Base-by-base conservation (phyloP, 768 basidiomycete genomes). In the Amanita thiersii region DNA sequence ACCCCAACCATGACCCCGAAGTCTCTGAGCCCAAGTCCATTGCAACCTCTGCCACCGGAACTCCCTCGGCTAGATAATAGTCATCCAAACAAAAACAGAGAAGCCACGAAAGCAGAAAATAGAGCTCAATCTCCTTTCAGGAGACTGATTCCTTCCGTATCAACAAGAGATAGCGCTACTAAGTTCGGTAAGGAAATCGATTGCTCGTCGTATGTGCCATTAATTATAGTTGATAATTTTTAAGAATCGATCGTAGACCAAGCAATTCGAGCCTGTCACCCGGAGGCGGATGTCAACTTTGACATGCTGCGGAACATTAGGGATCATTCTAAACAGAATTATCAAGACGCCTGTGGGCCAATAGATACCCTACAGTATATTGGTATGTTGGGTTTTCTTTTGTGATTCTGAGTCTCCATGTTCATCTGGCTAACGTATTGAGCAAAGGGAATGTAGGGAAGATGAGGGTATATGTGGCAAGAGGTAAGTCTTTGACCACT, bases 311-410 rank as follows among this genome's bases (percentile, higher is more conserved):
- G 75, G 45, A 64, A 69, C 36, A 74, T 92, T 23, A 81, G 75
- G 49, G 86, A 88, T 53, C 77, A 78, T 5, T 53, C 84, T n/a
- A 68, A 86, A 47, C 84, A 87, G 47, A 81, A 84, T 2, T 91
- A 90, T 52, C 90, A 88, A 48, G 88, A 91, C 57, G 60, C 80
- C 9, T 81, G 79, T 37, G 86, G 82, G 1, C 65, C 71, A 32
- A 66, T 66, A 12, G 75, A 73, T 5, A 73, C 86, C 53, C 59
- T 90, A 40, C 69, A 64, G 23, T 57, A 72, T 30, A 65, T 80
- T n/a, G 86, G 85, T 78, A 47, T 34, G 72, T 51, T 30, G 30
- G 17, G 21, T 15, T 23, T 19, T 12, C 30, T 35, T 15, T 10
- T 17, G 19, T 20, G 24, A 30, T 5, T 19, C 19, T 3, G 19